Base-by-base conservation (phyloP, 2,329 filamentous ascomycete species). In the Diaporthe sp. region DNA sequence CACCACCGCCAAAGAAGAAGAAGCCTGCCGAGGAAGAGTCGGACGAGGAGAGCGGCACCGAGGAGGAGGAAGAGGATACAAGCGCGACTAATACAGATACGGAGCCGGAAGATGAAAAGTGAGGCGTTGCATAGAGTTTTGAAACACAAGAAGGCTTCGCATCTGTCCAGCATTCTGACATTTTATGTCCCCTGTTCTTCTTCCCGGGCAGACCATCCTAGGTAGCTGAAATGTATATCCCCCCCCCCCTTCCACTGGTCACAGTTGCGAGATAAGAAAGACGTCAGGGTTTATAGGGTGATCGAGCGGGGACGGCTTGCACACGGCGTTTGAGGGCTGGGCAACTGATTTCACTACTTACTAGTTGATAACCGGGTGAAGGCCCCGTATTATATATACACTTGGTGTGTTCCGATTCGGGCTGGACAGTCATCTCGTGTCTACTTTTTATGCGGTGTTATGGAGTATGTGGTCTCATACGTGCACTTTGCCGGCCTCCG, bases 11-110 rank as follows among this genome's bases (percentile, higher is more conserved):
- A 79, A 90, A 88, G 82, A 87, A 87, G 81, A 89, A 87, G 81
- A 86, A 84, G 78, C 81, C 71, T 44, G 65, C 71, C 83, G 90
- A 90, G 2, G 86, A 88, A 7, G 91, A 93, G 61, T 92, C 90
- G 72, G 92, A 94, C 70, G 95, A 96, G 30, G 95, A 97, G 86
- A 97, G 94, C 76, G 93, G 94, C 77, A 95, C 93, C 22, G 94
- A 97, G 75, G 92, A 93, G 75, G 92, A 93, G 79, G 90, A 87
- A 17, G 88, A 89, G 39, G 90, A 92, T 81, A 92, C 91, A 47
- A 93, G 91, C 79, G 92, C 89, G 76, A 94, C 92, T 19, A 92
- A 94, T 80, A 92, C 91, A 17, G 90, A 92, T 78, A 93, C 92
- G 2, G 92, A 93, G 80, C 88, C 90, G 39, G 89, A 91, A 82